These are phyloP conservation scores for Ichthyophonus hoferi DNA, from an alignment of 208 protist genomes.

Conservation along the genomic window DNA sequence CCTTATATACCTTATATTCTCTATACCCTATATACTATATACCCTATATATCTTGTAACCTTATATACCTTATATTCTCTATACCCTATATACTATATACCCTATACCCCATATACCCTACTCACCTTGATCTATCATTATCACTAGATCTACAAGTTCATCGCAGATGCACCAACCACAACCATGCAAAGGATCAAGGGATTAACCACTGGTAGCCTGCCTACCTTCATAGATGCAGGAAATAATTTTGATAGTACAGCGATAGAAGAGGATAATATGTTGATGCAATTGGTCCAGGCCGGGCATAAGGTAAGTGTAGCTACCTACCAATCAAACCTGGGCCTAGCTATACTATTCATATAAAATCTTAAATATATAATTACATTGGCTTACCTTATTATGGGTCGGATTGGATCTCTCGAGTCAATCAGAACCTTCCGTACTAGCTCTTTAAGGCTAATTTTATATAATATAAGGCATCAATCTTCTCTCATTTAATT, in stretches of 20 bases:
- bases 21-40: background rate
- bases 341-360: too few species aligned
- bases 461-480: too few species aligned
- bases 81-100: background rate
- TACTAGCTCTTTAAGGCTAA: too few species aligned
- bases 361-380: too few species aligned
- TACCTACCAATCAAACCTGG: background rate
- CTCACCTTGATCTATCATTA: too few species aligned
- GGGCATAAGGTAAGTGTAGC: slow-evolving; percentile 4
- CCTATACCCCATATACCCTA: too few species aligned
- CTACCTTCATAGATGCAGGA: slow-evolving; percentile 64
- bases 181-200: slow-evolving; percentile 68
- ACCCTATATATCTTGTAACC: background rate
- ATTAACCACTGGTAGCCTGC: slow-evolving; percentile 59
- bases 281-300: slow-evolving; percentile 41
- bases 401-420: too few species aligned
- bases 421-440: too few species aligned
- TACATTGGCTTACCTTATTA: too few species aligned
- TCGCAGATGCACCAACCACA: slow-evolving; percentile 66
- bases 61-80: background rate
- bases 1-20: background rate
- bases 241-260: slow-evolving; percentile 34
- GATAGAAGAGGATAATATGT: slow-evolving; percentile 63
- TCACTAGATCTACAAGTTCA: slow-evolving; percentile 55
- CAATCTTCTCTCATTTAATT: too few species aligned